Conservation (phyloP, 225 moss, liverwort and hornwort species). For the Bryum argenteum region DNA sequence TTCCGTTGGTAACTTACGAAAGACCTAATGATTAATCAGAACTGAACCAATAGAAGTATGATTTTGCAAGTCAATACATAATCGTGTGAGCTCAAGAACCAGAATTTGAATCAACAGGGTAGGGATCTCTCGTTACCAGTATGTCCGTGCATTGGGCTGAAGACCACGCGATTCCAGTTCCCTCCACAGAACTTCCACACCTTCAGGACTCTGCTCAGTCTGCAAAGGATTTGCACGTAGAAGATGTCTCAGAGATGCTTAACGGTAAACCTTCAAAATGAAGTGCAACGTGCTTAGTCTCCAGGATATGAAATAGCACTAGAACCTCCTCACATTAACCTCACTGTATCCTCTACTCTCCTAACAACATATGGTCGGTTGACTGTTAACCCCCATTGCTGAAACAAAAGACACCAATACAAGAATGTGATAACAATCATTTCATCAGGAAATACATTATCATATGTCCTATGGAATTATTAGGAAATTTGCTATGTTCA, state of each 20-base stretch:
- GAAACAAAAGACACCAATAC: conserved; percentile 1
- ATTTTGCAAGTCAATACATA: conserved; percentile 14
- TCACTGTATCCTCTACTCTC: background rate
- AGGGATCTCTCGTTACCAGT: conserved; percentile 42
- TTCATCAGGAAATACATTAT: background rate
- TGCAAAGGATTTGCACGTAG: conserved; percentile 33
- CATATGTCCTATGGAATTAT: no score
- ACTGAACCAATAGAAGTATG: conserved; percentile 9
- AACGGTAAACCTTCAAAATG: conserved; percentile 12
- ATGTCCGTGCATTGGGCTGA: conserved; percentile 61
- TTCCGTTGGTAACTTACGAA: background rate
- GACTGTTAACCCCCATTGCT: background rate
- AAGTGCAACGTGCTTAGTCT: background rate
- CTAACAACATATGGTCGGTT: conserved; percentile 2
- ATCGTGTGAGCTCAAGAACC: conserved; percentile 16
- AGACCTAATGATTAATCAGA: background rate
- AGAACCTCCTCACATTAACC: background rate
- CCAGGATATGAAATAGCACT: background rate
- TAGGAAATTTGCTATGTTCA: conserved; percentile 2
- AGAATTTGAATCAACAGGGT: conserved; percentile 25
- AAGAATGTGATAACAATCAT: background rate
- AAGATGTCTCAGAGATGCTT: conserved; percentile 10
- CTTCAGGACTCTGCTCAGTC: conserved; percentile 69
- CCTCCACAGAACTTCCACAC: conserved; percentile 55
- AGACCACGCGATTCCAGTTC: conserved; percentile 51